phyloP scores from a whole-genome alignment of 495 filamentous ascomycete genomes.

The Xylaria grammica region DNA sequence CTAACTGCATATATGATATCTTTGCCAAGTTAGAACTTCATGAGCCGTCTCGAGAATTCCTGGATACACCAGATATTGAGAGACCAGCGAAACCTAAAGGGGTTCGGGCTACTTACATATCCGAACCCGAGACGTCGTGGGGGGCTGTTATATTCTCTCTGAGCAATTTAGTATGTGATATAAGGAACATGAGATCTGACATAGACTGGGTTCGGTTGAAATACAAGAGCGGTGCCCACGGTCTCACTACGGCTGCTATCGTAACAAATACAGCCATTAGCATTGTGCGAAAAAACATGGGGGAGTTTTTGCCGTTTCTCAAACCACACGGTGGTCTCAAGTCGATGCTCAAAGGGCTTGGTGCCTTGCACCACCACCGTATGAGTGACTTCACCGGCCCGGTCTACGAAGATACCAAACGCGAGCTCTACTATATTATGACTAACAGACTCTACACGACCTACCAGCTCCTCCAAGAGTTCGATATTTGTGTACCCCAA shows the following conservation, averaged over 20 bases:
- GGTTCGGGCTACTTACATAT: constrained; percentile 37
- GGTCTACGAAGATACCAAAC: too few species aligned
- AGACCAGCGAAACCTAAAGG: constrained; percentile 13
- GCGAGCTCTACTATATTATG: too few species aligned
- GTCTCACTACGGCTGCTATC: constrained; percentile 44
- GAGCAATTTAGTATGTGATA: constrained; percentile 31
- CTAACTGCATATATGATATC: too few species aligned
- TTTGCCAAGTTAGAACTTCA: constrained; percentile 41
- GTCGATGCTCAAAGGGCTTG: constrained; percentile 34
- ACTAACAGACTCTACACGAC: constrained; percentile 30
- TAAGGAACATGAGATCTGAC: constrained; percentile 26
- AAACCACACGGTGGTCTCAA: constrained; percentile 30
- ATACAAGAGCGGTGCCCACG: constrained; percentile 35
- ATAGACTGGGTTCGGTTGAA: constrained; percentile 34
- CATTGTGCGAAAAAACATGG: constrained; percentile 41
- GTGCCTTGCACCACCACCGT: too few species aligned
- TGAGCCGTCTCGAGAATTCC: constrained; percentile 45
- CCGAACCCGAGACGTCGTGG: constrained; percentile 32
- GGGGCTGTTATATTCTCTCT: constrained; percentile 34
- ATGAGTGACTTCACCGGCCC: too few species aligned
- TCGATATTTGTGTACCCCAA: constrained; percentile 26
- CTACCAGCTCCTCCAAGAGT: constrained; percentile 29
- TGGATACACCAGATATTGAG: constrained; percentile 37
- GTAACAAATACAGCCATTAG: constrained; percentile 49
- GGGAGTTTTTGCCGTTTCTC: constrained; percentile 41